Base-by-base conservation (phyloP, 768 basidiomycete species). In the Mycena albidolilacea region DNA sequence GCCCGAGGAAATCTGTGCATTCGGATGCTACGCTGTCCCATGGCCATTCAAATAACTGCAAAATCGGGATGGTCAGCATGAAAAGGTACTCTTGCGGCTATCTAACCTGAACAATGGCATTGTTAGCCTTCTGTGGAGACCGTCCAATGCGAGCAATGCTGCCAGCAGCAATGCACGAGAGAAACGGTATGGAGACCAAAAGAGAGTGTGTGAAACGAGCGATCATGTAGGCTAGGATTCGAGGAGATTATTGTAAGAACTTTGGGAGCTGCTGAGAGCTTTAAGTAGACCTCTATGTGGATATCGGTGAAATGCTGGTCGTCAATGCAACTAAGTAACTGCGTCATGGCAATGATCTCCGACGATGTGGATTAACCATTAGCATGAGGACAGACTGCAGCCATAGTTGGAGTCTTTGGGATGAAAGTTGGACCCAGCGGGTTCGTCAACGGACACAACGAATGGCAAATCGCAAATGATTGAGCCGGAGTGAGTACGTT, bases 1-100 rank as follows among this genome's bases (percentile, higher is more conserved):
- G 85, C 1, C 87, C 86, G n/a, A 87, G 78, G 75, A 86, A 87
- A 38, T 75, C 68, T 6, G 80, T 83, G 78, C 87, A 88, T 72
- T 88, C 87, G 11, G 80, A 66, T 1, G 85, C 86, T 64, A 88
- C 77, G 68, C 83, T 85, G 64, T 79, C 77, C 79, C 79, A 30
- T 3, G 30, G 30, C 30, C 30, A 30, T 30, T 30, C 80, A 71
- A 87, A 88, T 78, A 88, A 80, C 76, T 86, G 84, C 17, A 58
- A 30, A 46, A 54, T 30, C 30, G 30, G 41, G 19, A 35, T 5
- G 17, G 15, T 23, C 43, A 54, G 3, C 8, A 9, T 4, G 17
- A 6, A 21, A 38, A 7, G 44, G 11, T n/a, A 3, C 30, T 14
- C 11, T 15, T n/a, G 30, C n/a, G 11, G 9, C 1, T 30, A 35